Percentiles rank a stretch among this genome's conserved stretches.
Evolutionary conservation across 2,329 filamentous ascomycete species (phyloP).

Genomic region (Hirsutella rhossiliensis): DNA sequence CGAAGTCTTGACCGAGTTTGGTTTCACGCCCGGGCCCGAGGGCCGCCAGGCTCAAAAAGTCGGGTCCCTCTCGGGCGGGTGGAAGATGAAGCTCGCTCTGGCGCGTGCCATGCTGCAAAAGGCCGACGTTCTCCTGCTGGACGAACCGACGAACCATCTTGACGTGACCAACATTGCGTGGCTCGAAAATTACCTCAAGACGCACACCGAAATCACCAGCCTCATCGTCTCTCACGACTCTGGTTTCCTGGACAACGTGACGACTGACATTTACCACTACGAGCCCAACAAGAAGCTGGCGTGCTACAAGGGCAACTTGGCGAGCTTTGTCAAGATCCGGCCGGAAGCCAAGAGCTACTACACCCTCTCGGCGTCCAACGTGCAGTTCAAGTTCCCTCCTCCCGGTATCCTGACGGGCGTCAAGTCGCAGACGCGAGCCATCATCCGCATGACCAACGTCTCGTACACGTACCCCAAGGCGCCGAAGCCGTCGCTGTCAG

Average conservation of each 20-base stretch:
- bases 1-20: slow-evolving; percentile 77
- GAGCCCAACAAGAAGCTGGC: slow-evolving; percentile 89
- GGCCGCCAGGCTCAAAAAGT: slow-evolving; percentile 83
- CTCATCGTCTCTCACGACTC: slow-evolving; percentile 99
- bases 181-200: slow-evolving; percentile 90
- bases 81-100: slow-evolving; percentile 99
- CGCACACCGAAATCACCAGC: slow-evolving; percentile 91
- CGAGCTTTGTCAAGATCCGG: slow-evolving; percentile 73
- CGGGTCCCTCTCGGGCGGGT: slow-evolving; percentile 90
- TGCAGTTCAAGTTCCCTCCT: slow-evolving; percentile 96
- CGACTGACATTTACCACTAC: slow-evolving; percentile 98
- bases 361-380: slow-evolving; percentile 75
- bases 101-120: slow-evolving; percentile 93
- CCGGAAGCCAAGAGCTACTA: slow-evolving; percentile 98
- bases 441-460: slow-evolving; percentile 87
- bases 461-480: slow-evolving; percentile 90
- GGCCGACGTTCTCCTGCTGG: slow-evolving; percentile 90
- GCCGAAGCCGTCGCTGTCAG: slow-evolving; percentile 72
- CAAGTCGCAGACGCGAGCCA: slow-evolving; percentile 87
- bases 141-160: slow-evolving; percentile 98
- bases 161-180: slow-evolving; percentile 94
- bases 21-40: slow-evolving; percentile 81
- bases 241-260: slow-evolving; percentile 90
- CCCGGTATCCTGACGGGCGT: slow-evolving; percentile 90
- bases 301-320: slow-evolving; percentile 72